These are phyloP conservation scores for Schizonepeta tenuifolia DNA, from an alignment of 257 asterid species.

Conservation along the genomic window DNA sequence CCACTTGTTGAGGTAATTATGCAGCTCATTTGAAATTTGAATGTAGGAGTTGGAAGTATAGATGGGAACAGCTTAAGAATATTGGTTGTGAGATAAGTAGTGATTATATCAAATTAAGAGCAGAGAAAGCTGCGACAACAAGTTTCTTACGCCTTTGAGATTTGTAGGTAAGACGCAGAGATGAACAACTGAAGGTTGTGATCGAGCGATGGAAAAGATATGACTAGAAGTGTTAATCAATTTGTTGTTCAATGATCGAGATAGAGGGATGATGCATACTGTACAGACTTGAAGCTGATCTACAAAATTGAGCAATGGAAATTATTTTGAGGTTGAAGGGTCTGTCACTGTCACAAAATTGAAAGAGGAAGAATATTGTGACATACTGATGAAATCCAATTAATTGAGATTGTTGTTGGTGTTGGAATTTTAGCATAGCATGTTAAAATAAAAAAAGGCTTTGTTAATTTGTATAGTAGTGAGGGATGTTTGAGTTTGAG, in stretches of 20 bases:
- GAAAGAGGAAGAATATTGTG: background rate
- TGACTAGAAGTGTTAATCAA: slow-evolving; percentile 29
- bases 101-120: background rate
- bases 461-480: background rate
- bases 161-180: slow-evolving; percentile 65
- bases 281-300: background rate
- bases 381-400: too few species aligned
- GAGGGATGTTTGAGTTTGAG: background rate
- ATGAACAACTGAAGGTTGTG: slow-evolving; percentile 57
- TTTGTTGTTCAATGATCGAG: background rate
- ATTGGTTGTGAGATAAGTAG: background rate
- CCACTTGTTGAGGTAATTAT: slow-evolving; percentile 70
- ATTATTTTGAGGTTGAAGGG: background rate
- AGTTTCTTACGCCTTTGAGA: slow-evolving; percentile 21
- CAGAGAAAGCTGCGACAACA: background rate
- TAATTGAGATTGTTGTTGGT: too few species aligned
- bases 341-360: background rate
- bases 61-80: slow-evolving; percentile 10
- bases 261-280: background rate
- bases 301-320: background rate
- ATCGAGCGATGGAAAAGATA: slow-evolving; percentile 72
- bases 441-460: background rate
- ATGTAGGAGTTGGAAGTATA: background rate
- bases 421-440: background rate
- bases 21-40: slow-evolving; percentile 20